Evolutionary conservation across 2,329 filamentous ascomycete genomes (phyloP), one percentile per base, ranked within the genome.

Genomic region (Fusarium equiseti): DNA sequence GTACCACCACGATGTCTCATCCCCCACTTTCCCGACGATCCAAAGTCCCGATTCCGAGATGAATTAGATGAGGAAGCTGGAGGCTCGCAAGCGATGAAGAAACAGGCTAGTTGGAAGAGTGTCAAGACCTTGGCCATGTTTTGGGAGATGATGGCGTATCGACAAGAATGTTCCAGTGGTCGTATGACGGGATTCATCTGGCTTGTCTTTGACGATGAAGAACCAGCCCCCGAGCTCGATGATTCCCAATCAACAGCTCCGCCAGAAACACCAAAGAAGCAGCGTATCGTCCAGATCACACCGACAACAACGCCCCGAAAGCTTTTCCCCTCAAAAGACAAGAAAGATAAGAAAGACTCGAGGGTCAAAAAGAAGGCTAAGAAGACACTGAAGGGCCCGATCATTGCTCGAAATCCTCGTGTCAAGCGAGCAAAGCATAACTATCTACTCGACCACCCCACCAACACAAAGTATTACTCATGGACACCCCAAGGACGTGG

Each of bases 141-240:
- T 77, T 99, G 96, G 96, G 96, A 99, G 68, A 92, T 97, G 87
- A 98, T 99, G 95, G 91, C 95, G 1, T 98, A 93, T 77, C 87
- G 96, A 60, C 96, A 98, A 78, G 96, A 99, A 77, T 99, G 96
- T 77, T 97, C 95, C 1, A 93, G 94, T 35, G 97, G 96, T 0
- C 87, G 95, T 20, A 86, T 97, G 76, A 97, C 97, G 0, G 97
- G 97, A 0, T 99, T 99, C 73, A 86, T 98, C 27, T 99, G 97
- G 95, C 83, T 98, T 27, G 91, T 98, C 0, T 92, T 98, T 71
- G 91, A 94, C 35, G 86, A 89, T 12, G 66, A 76, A 38, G 70
- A 73, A 15, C 46, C 31, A n/a, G 65, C 72, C 32, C 40, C 54
- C 40, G 45, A 49, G 44, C 60, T 59, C 40, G 29, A 61, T 18